phyloP scores from a whole-genome alignment of 768 basidiomycete genomes.

The Arthromyces matolae region DNA sequence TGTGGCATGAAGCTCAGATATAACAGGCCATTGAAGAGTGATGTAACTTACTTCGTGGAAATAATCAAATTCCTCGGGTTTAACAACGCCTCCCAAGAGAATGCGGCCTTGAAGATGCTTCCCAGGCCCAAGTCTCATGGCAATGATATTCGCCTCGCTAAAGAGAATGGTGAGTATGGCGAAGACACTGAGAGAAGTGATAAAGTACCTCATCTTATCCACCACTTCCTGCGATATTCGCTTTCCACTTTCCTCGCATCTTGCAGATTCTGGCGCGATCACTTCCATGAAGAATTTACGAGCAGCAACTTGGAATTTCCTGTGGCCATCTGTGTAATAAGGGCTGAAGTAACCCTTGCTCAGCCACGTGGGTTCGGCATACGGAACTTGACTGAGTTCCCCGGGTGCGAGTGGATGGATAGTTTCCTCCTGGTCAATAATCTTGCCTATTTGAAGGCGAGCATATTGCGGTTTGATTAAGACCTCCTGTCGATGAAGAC shows the following conservation, averaged over 20 bases:
- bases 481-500: conserved; percentile 80
- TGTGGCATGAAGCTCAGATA: conserved; percentile 24
- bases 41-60: conserved; percentile 74
- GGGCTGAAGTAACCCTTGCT: conserved; percentile 62
- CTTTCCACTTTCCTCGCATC: conserved; percentile 86
- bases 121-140: conserved; percentile 89
- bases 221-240: conserved; percentile 80
- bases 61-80: conserved; percentile 87
- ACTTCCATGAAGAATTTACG: conserved; percentile 76
- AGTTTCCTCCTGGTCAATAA: conserved; percentile 52
- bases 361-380: conserved; percentile 86
- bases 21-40: too few species aligned
- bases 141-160: conserved; percentile 74
- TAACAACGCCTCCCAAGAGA: conserved; percentile 72
- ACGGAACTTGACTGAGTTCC: conserved; percentile 72
- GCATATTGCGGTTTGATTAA: conserved; percentile 70
- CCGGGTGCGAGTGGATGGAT: conserved; percentile 57
- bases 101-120: conserved; percentile 79
- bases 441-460: conserved; percentile 62
- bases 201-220: conserved; percentile 68
- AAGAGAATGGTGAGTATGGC: not conserved
- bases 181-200: not conserved
- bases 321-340: conserved; percentile 75
- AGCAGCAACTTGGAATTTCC: conserved; percentile 69
- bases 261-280: conserved; percentile 68